phyloP scores from a whole-genome alignment of 2,329 filamentous ascomycete species.

The Colletotrichum cereale region DNA sequence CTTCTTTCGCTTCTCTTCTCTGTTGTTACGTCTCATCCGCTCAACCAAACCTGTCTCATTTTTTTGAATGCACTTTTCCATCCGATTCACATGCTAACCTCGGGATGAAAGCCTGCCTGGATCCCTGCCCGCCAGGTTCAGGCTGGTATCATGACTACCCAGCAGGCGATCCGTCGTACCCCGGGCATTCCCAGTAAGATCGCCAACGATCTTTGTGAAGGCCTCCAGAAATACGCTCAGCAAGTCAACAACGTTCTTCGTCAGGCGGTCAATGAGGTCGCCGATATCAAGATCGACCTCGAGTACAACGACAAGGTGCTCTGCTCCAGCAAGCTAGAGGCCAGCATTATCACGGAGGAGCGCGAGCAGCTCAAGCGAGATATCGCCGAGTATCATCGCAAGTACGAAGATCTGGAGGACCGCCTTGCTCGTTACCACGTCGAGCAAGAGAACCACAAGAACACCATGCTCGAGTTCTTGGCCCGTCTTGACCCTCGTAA shows the following conservation, averaged over 20 bases:
- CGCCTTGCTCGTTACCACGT: constrained; percentile 40
- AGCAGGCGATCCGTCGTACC: constrained; percentile 41
- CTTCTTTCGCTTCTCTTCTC: background rate
- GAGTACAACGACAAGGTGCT: constrained; percentile 49
- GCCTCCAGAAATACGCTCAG: constrained; percentile 45
- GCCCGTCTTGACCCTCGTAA: constrained; percentile 34
- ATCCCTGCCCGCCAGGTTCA: constrained; percentile 37
- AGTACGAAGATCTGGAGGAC: constrained; percentile 41
- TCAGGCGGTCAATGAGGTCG: constrained; percentile 39
- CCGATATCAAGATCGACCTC: constrained; percentile 48
- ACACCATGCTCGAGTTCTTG: constrained; percentile 34
- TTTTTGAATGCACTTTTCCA: background rate
- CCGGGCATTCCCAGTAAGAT: constrained; percentile 40
- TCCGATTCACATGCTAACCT: background rate
- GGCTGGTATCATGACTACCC: constrained; percentile 40
- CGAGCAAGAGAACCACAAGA: constrained; percentile 39
- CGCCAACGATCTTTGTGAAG: constrained; percentile 37
- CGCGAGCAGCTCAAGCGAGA: constrained; percentile 37
- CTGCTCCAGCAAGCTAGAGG: constrained; percentile 39
- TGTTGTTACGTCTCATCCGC: background rate
- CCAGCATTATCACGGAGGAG: constrained; percentile 35
- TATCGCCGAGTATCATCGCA: constrained; percentile 45
- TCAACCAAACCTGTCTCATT: background rate
- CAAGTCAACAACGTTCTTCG: constrained; percentile 46
- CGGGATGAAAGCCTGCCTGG: constrained; percentile 38